Conservation (phyloP, 495 filamentous ascomycete genomes). For the Tuber brumale region DNA sequence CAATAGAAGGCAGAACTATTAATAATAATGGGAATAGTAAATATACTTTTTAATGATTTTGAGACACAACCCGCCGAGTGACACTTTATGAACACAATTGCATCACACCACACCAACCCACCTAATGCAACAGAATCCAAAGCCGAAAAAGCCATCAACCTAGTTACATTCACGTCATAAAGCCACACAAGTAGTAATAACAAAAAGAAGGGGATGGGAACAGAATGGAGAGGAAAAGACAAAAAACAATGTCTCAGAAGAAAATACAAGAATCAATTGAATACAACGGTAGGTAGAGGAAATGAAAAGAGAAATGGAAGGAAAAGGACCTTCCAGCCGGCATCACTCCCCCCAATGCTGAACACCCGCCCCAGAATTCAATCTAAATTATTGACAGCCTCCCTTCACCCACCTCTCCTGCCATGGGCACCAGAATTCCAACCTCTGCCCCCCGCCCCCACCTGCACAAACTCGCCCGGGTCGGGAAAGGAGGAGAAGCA, state of each 20-base stretch:
- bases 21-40: neutral
- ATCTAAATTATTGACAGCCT: neutral
- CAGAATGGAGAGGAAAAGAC: neutral
- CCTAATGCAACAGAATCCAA: neutral
- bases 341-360: neutral
- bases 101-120: neutral
- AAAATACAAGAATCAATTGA: neutral
- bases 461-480: neutral
- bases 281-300: neutral
- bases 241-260: neutral
- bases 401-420: neutral
- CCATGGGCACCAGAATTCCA: neutral
- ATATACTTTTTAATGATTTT: neutral
- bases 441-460: neutral
- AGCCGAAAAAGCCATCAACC: neutral
- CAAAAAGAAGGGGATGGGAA: neutral
- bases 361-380: neutral
- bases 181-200: neutral
- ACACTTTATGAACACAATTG: neutral
- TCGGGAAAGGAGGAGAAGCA: neutral
- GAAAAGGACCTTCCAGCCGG: neutral
- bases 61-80: neutral
- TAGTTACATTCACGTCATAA: neutral
- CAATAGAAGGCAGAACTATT: neutral
- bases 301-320: neutral